These are phyloP conservation scores for Catharanthus roseus DNA, from an alignment of 257 asterid species.

Conservation along the genomic window DNA sequence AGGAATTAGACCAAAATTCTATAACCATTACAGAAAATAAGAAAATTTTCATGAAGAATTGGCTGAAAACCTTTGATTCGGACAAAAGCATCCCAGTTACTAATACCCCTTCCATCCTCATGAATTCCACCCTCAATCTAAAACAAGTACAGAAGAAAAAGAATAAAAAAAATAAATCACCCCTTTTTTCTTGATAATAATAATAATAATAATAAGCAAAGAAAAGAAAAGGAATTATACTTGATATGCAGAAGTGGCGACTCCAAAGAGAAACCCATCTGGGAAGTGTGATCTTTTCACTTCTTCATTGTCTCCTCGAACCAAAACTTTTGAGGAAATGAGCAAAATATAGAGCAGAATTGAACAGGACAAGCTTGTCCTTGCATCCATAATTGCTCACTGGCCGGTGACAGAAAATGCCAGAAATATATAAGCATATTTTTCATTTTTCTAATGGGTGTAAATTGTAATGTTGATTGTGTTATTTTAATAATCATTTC, in stretches of 20 bases:
- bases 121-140: constrained; percentile 74
- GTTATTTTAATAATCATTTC: no score
- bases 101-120: constrained; percentile 62
- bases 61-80: constrained; percentile 29
- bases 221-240: constrained; percentile 17
- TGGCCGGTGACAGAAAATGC: background rate
- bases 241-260: constrained; percentile 69
- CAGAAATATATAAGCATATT: no score
- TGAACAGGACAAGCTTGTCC: background rate
- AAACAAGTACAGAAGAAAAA: background rate
- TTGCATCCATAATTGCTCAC: background rate
- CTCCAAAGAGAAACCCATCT: constrained; percentile 68
- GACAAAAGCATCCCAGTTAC: constrained; percentile 75
- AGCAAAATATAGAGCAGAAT: background rate
- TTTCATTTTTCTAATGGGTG: no score
- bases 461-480: no score
- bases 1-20: background rate
- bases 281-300: constrained; percentile 53
- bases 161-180: background rate
- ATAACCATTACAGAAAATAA: background rate
- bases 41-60: background rate
- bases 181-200: no score
- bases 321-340: constrained; percentile 14
- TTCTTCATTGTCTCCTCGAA: constrained; percentile 10
- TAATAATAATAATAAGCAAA: background rate